Evolutionary conservation across 139 green algal genomes (phyloP).

Genomic region (Micromonas commoda): DNA sequence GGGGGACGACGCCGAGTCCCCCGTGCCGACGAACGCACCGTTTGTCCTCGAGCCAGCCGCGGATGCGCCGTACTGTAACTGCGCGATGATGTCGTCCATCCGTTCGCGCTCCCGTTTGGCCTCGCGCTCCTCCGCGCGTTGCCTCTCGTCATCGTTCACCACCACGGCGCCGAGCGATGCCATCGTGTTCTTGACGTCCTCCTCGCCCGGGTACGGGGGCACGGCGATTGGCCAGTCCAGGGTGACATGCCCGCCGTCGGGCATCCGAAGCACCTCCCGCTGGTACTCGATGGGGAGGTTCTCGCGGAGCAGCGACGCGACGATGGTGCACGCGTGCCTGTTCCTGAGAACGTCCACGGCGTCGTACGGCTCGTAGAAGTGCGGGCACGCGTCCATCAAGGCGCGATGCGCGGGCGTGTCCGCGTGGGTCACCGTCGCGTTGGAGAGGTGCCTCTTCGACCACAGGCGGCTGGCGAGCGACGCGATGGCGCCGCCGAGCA

Average conservation of each 20-base stretch:
- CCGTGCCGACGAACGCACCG: too few relatives aligned
- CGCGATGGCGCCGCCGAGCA: too few relatives aligned
- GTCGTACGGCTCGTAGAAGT: conserved; percentile 4
- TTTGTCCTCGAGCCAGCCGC: too few relatives aligned
- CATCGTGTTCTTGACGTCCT: background rate
- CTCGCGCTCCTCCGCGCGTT: background rate
- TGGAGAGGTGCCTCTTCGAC: background rate
- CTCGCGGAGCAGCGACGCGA: background rate
- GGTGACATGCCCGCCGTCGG: background rate
- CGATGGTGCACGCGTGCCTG: background rate
- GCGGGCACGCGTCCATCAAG: background rate
- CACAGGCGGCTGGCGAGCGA: background rate
- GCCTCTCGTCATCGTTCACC: too few relatives aligned
- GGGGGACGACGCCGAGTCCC: too few relatives aligned
- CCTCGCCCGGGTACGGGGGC: background rate
- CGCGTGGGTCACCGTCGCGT: background rate
- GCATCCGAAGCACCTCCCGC: conserved; percentile 16
- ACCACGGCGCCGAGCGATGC: too few relatives aligned
- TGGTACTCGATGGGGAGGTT: conserved; percentile 12
- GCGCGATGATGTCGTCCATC: too few relatives aligned
- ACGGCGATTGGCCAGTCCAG: conserved; percentile 18
- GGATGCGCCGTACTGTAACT: too few relatives aligned
- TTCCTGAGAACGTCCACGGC: background rate
- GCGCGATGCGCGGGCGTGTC: background rate
- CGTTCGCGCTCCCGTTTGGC: too few relatives aligned